Evolutionary conservation across 2,329 filamentous ascomycete species (phyloP), one percentile per base, ranked within the genome.

Genomic region (Xylaria multiplex): DNA sequence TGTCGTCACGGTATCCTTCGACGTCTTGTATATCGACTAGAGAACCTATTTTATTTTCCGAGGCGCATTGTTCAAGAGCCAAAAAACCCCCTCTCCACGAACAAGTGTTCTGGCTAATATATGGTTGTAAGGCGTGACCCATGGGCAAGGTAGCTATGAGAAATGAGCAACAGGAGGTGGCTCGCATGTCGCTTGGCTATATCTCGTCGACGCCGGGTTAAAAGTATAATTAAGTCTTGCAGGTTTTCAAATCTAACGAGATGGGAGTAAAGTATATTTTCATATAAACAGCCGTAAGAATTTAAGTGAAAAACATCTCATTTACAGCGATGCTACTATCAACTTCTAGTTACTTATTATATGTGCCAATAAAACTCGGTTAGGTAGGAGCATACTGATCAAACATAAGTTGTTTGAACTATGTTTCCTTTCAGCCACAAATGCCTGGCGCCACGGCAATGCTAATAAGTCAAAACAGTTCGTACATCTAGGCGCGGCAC

Each of bases 401-500:
- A 60, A 55, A 64, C 62, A 55, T 35, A 9, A 32, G 24, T 7
- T 32, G 62, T 64, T 56, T 64, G 62, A 56, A 19, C 16, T 55
- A 3, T 48, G 49, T 55, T 62, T 54, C 61, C 24, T 37, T 48
- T 16, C 54, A 62, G 60, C 37, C 52, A 43, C 45, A 35, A 56
- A n/a, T 43, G 27, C 50, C 40, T n/a, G 4, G 9, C 22, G 16
- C 55, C 42, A 58, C 35, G 27, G 27, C 16, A 32, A 13, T 40
- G 11, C 37, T 37, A 58, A n/a, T 48, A 16, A 35, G 19, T 22
- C 14, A 9, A 40, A 40, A 14, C 11, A 40, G 4, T 40, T 40
- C 37, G 37, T 40, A 40, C 11, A 37, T 13, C 35, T 53, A 53
- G 49, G 16, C 37, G 37, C 5, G 37, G 13, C 4, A 13, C 13